phyloP scores from a whole-genome alignment of 306 rosid genomes.

The Benincasa hispida region DNA sequence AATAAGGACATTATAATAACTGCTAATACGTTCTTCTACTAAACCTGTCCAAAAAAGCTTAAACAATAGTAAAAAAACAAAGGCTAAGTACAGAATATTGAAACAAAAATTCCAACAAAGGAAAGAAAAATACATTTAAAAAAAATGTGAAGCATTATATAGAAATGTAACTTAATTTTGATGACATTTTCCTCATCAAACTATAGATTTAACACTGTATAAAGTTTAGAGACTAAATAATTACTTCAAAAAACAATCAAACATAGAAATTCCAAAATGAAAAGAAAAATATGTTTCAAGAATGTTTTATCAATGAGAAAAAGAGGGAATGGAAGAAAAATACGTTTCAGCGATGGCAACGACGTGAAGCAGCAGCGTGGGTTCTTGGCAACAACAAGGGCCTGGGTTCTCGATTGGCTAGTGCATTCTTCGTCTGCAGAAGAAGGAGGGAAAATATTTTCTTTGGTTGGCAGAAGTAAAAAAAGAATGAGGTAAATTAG shows the following conservation, averaged over 20 bases:
- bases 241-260: too few species aligned
- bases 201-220: neutral
- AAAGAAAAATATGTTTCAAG: conserved; percentile 32
- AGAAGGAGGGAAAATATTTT: too few species aligned
- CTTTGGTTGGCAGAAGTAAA: too few species aligned
- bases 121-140: conserved; percentile 31
- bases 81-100: neutral
- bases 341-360: too few species aligned
- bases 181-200: neutral
- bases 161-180: neutral
- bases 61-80: neutral
- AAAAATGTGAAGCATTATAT: conserved; percentile 6
- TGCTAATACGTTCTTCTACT: neutral
- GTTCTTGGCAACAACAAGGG: too few species aligned
- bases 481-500: too few species aligned
- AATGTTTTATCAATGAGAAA: conserved; percentile 56
- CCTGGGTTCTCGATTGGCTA: too few species aligned
- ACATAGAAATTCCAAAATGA: too few species aligned
- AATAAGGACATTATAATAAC: neutral
- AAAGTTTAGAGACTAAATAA: too few species aligned
- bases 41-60: neutral
- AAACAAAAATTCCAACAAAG: neutral
- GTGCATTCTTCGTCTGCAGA: too few species aligned
- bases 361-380: too few species aligned
- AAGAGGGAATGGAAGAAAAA: conserved; percentile 63